phyloP scores from a whole-genome alignment of 1,284 basidiomycete genomes.

The Pascua sp. region DNA sequence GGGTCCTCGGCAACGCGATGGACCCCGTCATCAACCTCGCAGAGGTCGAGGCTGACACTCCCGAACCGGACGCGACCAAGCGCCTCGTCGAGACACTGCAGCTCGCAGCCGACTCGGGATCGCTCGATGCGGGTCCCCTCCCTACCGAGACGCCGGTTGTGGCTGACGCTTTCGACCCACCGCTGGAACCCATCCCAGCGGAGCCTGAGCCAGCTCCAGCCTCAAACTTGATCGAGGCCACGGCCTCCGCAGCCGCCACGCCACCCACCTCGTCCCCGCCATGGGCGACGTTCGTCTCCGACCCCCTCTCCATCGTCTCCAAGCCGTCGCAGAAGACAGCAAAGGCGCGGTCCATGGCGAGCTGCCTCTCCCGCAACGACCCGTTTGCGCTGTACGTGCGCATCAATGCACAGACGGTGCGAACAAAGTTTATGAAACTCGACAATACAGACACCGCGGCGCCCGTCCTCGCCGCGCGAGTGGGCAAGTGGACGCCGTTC shows the following conservation, averaged over 20 bases:
- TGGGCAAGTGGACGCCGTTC: constrained; percentile 45
- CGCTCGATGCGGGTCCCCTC: too few species aligned
- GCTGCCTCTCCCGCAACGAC: constrained; percentile 81
- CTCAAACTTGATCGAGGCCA: not conserved
- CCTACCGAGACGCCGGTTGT: too few species aligned
- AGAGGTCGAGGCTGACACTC: not conserved
- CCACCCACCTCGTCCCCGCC: constrained; percentile 35
- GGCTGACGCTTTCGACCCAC: not conserved
- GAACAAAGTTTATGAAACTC: constrained; percentile 90
- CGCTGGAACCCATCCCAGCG: not conserved
- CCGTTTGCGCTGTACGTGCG: constrained; percentile 94
- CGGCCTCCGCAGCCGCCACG: not conserved
- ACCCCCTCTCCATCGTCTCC: constrained; percentile 89
- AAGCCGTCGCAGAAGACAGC: constrained; percentile 97
- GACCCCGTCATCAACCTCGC: constrained; percentile 8
- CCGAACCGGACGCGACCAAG: not conserved
- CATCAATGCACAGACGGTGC: constrained; percentile 93
- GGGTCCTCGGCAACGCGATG: constrained; percentile 1
- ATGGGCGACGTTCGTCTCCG: constrained; percentile 88
- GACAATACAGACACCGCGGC: constrained; percentile 40
- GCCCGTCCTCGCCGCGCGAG: constrained; percentile 27
- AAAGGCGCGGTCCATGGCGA: constrained; percentile 88
- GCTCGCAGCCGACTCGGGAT: too few species aligned
- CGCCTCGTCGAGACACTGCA: not conserved
- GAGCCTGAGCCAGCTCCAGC: not conserved